Conservation (phyloP, 1,284 basidiomycete species). For the Cryptococcus amylolentus region DNA sequence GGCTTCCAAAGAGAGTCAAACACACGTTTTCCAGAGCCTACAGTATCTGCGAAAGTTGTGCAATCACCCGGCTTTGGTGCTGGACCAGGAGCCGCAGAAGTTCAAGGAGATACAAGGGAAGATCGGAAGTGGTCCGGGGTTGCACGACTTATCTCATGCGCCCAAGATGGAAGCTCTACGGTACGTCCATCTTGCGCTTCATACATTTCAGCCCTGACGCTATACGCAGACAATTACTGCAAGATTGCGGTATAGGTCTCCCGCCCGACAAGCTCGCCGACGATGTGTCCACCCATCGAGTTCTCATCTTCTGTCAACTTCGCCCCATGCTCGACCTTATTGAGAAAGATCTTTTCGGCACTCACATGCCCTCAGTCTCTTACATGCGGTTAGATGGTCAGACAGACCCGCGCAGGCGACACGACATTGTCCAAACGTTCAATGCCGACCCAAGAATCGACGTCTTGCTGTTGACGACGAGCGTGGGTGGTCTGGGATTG, state of each 20-base stretch:
- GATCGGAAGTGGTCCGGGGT: slow-evolving; percentile 45
- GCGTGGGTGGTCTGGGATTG: slow-evolving; percentile 92
- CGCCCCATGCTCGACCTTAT: slow-evolving; percentile 99
- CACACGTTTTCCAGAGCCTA: slow-evolving; percentile 91
- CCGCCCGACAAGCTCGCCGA: slow-evolving; percentile 49
- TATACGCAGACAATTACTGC: slow-evolving; percentile 72
- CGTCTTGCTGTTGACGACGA: slow-evolving; percentile 90
- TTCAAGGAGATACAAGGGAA: slow-evolving; percentile 64
- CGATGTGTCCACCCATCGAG: slow-evolving; percentile 86
- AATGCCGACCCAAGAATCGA: slow-evolving; percentile 97
- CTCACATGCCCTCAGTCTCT: slow-evolving; percentile 88
- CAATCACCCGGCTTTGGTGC: slow-evolving; percentile 89
- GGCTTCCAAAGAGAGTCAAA: slow-evolving; percentile 53
- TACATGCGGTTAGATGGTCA: slow-evolving; percentile 97
- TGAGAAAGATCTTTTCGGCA: slow-evolving; percentile 86
- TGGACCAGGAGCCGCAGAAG: slow-evolving; percentile 64
- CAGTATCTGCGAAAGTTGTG: slow-evolving; percentile 97
- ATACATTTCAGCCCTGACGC: not conserved
- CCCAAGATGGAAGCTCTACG: slow-evolving; percentile 89
- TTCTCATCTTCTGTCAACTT: slow-evolving; percentile 98
- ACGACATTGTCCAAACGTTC: slow-evolving; percentile 96
- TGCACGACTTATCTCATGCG: slow-evolving; percentile 83
- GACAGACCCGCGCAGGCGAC: slow-evolving; percentile 84
- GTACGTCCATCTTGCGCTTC: slow-evolving; percentile 53
- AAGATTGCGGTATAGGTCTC: slow-evolving; percentile 88